Base-by-base conservation (phyloP, 108 stramenopile species). In the Cyclotella sp. region DNA sequence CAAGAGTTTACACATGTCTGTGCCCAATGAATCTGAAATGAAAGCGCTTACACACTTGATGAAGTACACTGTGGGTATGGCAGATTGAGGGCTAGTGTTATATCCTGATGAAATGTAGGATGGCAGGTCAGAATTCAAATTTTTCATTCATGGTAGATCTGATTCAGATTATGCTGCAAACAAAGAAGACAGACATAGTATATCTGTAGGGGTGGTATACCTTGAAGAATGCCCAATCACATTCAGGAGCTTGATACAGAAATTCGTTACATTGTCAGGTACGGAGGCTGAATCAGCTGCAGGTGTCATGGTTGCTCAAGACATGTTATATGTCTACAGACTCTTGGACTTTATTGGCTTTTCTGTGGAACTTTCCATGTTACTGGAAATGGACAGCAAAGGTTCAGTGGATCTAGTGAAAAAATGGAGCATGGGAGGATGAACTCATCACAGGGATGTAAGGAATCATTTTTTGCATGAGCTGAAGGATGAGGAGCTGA, bases 321-420 rank as follows among this genome's bases (percentile, higher is more conserved):
- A 52, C 65, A 73, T 73, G 61, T 11, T 73, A 5, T 64, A 65
- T 45, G 63, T 64, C 3, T 41, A 65, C 14, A 16, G 39, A 9
- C 7, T 68, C 9, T 15, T 75, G 47, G 16, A 53, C 30, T 47
- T 47, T 11, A 6, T 75, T 12, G 66, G 74, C n/a, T 58, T 75
- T 2, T 15, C 30, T 18, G 74, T 68, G 9, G 39, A 73, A 24
- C 47, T 63, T 7, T 60, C 72, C 12, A 73, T 73, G 74, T 45
- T 61, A 43, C 63, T 73, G 26, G 43, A 43, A 53, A 73, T 73
- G 44, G 61, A 63, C 61, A 73, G 63, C 55, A 39, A 73, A 30
- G 76, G 61, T 9, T 57, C 76, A 16, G 76, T 77, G 0, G 57
- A 70, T 30, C 47, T 71, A 6, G 76, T 68, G 5, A 77, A 77